These are phyloP conservation scores for Sclerotinia sclerotiorum DNA, from an alignment of 2,329 filamentous ascomycete species.

Conservation along the genomic window DNA sequence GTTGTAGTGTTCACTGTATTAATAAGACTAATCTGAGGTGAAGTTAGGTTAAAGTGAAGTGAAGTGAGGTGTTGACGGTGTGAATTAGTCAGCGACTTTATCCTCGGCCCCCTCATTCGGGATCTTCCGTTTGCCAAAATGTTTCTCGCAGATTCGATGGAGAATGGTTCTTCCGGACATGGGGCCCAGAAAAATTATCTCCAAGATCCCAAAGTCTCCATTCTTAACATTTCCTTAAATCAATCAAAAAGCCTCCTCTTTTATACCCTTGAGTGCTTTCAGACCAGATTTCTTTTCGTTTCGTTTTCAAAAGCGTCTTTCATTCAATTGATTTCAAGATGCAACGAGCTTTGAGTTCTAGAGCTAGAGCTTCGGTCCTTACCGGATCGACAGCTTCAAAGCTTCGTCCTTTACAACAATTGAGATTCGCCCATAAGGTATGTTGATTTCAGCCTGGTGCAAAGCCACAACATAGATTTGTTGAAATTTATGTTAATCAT, in stretches of 20 bases:
- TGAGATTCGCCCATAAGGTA: constrained; percentile 98
- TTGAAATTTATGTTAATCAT: constrained; percentile 4
- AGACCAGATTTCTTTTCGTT: constrained; percentile 34
- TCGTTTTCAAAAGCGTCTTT: constrained; percentile 28
- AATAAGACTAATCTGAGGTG: not conserved
- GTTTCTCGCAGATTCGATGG: constrained; percentile 21
- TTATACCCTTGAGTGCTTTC: constrained; percentile 22
- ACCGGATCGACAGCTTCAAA: constrained; percentile 64
- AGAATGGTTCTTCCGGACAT: constrained; percentile 17
- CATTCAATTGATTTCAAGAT: constrained; percentile 56
- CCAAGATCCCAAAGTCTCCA: constrained; percentile 12
- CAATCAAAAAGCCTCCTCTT: constrained; percentile 6
- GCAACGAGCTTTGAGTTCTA: constrained; percentile 91
- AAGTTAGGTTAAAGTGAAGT: not conserved
- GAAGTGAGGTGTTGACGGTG: not conserved
- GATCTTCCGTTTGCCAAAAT: constrained; percentile 4
- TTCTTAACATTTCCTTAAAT: constrained; percentile 16
- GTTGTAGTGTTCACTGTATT: not conserved
- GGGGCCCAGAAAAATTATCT: constrained; percentile 22
- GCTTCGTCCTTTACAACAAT: constrained; percentile 72
- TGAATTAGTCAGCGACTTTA: not conserved
- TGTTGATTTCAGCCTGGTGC: constrained; percentile 30
- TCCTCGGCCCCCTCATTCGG: constrained; percentile 16
- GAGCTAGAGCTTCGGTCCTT: constrained; percentile 79
- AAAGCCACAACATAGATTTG: constrained; percentile 21